Conservation (phyloP, 2,329 filamentous ascomycete genomes). For the Escovopsis sp. region DNA sequence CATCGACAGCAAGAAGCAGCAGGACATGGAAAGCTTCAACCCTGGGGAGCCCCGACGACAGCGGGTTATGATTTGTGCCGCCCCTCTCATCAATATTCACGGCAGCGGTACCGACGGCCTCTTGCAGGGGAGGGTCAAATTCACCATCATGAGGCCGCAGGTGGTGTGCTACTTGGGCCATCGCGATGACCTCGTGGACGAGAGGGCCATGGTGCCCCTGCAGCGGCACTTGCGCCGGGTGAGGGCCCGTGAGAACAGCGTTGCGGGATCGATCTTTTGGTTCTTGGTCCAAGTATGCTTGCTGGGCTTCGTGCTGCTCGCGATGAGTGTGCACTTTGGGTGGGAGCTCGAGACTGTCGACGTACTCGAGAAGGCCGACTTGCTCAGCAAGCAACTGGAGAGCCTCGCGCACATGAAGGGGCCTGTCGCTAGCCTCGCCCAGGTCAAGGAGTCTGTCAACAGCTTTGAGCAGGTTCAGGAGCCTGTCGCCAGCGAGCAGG, state of each 20-base stretch:
- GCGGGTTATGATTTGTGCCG: slow-evolving; percentile 19
- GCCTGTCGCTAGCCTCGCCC: too few relatives aligned
- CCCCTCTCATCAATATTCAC: slow-evolving; percentile 13
- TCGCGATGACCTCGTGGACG: slow-evolving; percentile 10
- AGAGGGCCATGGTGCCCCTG: slow-evolving; percentile 7
- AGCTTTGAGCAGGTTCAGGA: too few relatives aligned
- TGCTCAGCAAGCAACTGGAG: too few relatives aligned
- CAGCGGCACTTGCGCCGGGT: slow-evolving; percentile 8
- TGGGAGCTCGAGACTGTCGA: too few relatives aligned
- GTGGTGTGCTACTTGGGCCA: slow-evolving; percentile 18
- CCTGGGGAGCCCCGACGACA: slow-evolving; percentile 5
- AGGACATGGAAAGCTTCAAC: neutral
- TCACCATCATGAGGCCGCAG: slow-evolving; percentile 12
- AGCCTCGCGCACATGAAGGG: too few relatives aligned
- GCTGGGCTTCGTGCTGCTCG: too few relatives aligned
- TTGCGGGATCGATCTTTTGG: neutral
- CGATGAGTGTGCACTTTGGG: too few relatives aligned
- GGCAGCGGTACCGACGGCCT: slow-evolving; percentile 4
- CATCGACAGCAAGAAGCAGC: slow-evolving; percentile 7
- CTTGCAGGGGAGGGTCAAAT: slow-evolving; percentile 8
- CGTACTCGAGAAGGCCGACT: too few relatives aligned
- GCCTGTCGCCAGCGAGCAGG: too few relatives aligned
- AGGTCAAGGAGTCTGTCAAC: too few relatives aligned
- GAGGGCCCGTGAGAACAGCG: neutral
- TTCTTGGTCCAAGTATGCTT: neutral